Base-by-base conservation (phyloP, 257 asterid genomes). In the Perilla frutescens region DNA sequence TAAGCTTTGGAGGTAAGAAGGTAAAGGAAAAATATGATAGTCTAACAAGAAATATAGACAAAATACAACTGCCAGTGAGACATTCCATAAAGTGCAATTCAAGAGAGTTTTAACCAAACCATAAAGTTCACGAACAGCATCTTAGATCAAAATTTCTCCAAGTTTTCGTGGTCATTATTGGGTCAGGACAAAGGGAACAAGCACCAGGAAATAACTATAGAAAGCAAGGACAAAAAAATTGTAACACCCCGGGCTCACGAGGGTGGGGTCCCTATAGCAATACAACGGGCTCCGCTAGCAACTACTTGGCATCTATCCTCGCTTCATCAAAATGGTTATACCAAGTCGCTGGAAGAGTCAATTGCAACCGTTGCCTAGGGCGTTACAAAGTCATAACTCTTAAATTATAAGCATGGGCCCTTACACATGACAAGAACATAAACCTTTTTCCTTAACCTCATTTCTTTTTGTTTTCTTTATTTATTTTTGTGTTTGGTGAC, bases 161-260 rank as follows among this genome's bases (percentile, higher is more conserved):
- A 62, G 61, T 71, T 71, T 20, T 34, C 13, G 9, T 59, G 7
- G 36, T 55, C 53, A 29, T 26, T 13, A 72, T 48, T 37, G 15
- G 57, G 72, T 20, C 26, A 20, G 26, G 43, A 34, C 29, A 37
- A 51, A 61, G 26, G 15, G 57, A 41, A 34, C 40, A 15, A 32
- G 75, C 49, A 54, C 43, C 56, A 6, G 12, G 5, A 13, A 59
- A 34, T 59, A 59, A 59, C 29, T 34, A 59, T 9, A 59, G 26
- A 34, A 11, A 7, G 45, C 12, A 59, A 59, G 29, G 10, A 60
- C 50, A 45, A 55, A n/a, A 26, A 9, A 13, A 55, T 26, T 31
- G 37, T 34, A 2, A 34, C 37, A 34, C 37, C 26, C 26, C 26
- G 26, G 26, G 26, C 26, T 20, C 26, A 20, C 26, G 26, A 20